Base-by-base conservation (phyloP, 2,329 filamentous ascomycete genomes). In the Talaromyces pinophilus region DNA sequence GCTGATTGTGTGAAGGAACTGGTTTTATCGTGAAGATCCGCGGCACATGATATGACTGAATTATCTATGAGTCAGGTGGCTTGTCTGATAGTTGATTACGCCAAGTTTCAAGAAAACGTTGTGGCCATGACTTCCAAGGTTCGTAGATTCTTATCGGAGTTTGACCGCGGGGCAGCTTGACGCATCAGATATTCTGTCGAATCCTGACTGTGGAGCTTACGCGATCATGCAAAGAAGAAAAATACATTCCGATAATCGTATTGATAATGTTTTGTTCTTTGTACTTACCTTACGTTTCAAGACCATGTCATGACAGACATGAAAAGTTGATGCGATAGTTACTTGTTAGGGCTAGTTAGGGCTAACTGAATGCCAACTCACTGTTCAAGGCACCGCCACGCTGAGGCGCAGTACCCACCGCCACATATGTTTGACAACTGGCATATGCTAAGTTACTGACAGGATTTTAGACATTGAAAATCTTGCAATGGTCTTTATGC, bases 391-490 rank as follows among this genome's bases (percentile, higher is more conserved):
- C 62, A 48, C 25, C 52, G 62, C 62, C 62, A 64, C 62, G 48
- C 38, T 46, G 52, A 50, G 62, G 62, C 62, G 62, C 30, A 64
- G 62, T 44, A 40, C 8, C 22, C 60, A 54, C 46, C 62, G 40
- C 62, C 50, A 57, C 62, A 59, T 35, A 33, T 46, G 52, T 48
- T 28, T 63, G 61, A 52, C 62, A 64, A 64, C 62, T 64, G 38
- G 62, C 62, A 52, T 30, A 22, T 35, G 30, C 44, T 25, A 10
- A 48, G 13, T 48, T 30, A 50, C 11, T 33, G 17, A 35, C 25
- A 46, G 38, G 17, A 33, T 50, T 4, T 35, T 35, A 13, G n/a
- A 38, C 8, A 50, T 8, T 10, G 28, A 35, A 25, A 52, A n/a
- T 50, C n/a, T 13, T 22, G 19, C 35, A 44, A 40, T 7, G 10